Conservation (phyloP, 768 basidiomycete species). For the Serpula lacrymans region DNA sequence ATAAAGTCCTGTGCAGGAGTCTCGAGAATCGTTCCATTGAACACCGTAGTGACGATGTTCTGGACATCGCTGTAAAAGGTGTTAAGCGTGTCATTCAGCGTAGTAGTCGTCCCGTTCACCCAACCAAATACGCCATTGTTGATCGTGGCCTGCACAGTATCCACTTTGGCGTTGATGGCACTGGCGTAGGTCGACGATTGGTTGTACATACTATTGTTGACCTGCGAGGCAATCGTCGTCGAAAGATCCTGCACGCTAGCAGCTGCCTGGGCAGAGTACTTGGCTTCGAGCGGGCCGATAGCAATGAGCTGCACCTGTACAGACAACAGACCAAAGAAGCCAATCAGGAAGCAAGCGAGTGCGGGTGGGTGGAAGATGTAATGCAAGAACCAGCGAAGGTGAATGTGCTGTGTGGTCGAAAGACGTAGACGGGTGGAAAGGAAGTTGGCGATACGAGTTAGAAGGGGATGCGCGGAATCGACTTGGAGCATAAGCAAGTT, state of each 20-base stretch:
- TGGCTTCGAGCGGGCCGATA: slow-evolving; percentile 65
- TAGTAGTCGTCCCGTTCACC: slow-evolving; percentile 87
- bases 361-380: slow-evolving; percentile 93
- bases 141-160: slow-evolving; percentile 66
- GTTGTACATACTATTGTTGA: slow-evolving; percentile 83
- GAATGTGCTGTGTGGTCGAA: slow-evolving; percentile 57
- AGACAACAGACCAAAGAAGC: slow-evolving; percentile 83
- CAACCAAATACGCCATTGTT: slow-evolving; percentile 91
- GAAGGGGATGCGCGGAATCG: slow-evolving; percentile 67
- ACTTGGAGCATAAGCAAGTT: slow-evolving; percentile 75
- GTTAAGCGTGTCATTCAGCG: slow-evolving; percentile 83
- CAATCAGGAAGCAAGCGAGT: slow-evolving; percentile 87
- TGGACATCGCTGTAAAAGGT: slow-evolving; percentile 87
- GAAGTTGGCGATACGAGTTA: slow-evolving; percentile 60
- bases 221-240: slow-evolving; percentile 63
- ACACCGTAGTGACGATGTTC: slow-evolving; percentile 68
- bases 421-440: slow-evolving; percentile 51
- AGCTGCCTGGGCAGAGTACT: slow-evolving; percentile 62
- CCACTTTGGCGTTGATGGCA: slow-evolving; percentile 72
- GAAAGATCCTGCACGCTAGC: slow-evolving; percentile 64
- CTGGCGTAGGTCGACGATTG: slow-evolving; percentile 76
- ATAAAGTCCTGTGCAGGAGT: slow-evolving; percentile 83
- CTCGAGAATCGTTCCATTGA: slow-evolving; percentile 83
- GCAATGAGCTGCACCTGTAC: slow-evolving; percentile 86
- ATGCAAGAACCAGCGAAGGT: slow-evolving; percentile 84